Evolutionary conservation across 495 filamentous ascomycete genomes (phyloP).

Genomic region (Neurospora sp.): DNA sequence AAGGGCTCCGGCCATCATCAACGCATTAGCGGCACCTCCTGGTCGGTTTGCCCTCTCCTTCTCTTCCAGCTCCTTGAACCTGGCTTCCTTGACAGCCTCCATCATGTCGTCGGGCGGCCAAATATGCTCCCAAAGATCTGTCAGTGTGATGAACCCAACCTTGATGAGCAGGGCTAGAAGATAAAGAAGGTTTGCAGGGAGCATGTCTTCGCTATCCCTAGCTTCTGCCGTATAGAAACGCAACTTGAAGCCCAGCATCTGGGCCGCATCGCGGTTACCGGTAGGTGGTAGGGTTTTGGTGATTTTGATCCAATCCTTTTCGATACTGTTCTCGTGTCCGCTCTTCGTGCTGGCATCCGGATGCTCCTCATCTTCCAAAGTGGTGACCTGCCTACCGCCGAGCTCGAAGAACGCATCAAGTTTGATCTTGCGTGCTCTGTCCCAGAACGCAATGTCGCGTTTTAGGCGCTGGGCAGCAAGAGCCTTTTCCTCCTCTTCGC

Average conservation of each 20-base stretch:
- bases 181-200: conserved; percentile 87
- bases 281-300: conserved; percentile 73
- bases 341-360: conserved; percentile 33
- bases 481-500: conserved; percentile 53
- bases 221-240: conserved; percentile 79
- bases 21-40: conserved; percentile 64
- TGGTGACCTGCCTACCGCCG: conserved; percentile 48
- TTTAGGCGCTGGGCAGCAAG: conserved; percentile 40
- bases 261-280: conserved; percentile 85
- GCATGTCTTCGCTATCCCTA: conserved; percentile 50
- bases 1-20: conserved; percentile 80
- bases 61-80: conserved; percentile 69
- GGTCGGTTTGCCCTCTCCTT: conserved; percentile 56
- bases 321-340: conserved; percentile 38
- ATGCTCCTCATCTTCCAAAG: conserved; percentile 36
- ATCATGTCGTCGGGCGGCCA: conserved; percentile 79
- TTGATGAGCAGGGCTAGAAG: conserved; percentile 89
- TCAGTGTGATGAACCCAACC: conserved; percentile 91
- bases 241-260: conserved; percentile 94
- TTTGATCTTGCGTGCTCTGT: conserved; percentile 61
- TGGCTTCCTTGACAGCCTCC: conserved; percentile 54
- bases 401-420: conserved; percentile 83
- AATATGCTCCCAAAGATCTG: conserved; percentile 86
- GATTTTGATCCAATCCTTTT: conserved; percentile 59
- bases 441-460: conserved; percentile 75